Evolutionary conservation across 2,329 filamentous ascomycete species (phyloP), one percentile per base, ranked within the genome.

Genomic region (Pseudocercospora eumusae): DNA sequence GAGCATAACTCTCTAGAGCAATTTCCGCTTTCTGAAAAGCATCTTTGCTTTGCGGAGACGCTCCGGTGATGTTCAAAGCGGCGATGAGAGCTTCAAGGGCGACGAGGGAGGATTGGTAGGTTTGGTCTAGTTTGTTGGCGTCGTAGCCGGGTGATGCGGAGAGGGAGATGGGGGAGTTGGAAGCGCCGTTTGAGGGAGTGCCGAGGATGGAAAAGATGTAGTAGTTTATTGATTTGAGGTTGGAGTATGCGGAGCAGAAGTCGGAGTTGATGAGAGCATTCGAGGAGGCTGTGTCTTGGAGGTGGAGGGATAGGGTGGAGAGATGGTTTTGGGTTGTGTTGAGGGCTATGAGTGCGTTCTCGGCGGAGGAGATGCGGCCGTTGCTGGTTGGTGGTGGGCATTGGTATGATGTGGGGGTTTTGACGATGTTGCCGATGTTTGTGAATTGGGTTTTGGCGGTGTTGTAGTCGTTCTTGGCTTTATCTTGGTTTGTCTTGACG

Each of bases 61-160:
- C 42, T 0, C 40, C 18, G 3, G 44, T n/a, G 27, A 50, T 49
- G 44, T 57, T 57, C 23, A 57, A 9, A 6, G 56, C 56, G 8
- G 40, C 31, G 44, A 57, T 50, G n/a, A 57, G 44, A 36, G 56
- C 56, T 47, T 57, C 56, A 25, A 49, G 42, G 20, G 56, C 42
- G 8, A 57, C 56, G 15, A 47, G 40, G 23, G 40, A 47, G 15
- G 56, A 42, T 27, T 45, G 42, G 13, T 47, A 57, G 20, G 56
- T 57, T 36, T 57, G 23, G 7, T 40, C 56, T 11, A 57, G 44
- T 47, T 57, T 57, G 15, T 31, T 50, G 7, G 42, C 42, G 18
- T 57, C 56, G 56, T 57, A 57, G 56, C 56, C 56, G 8, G 44
- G 9, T 8, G 42, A 21, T 3, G 44, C 20, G 11, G 56, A 25